Evolutionary conservation across 1,139 yeast genomes (phyloP).

Genomic region (Blastobotrys petasosporus): DNA sequence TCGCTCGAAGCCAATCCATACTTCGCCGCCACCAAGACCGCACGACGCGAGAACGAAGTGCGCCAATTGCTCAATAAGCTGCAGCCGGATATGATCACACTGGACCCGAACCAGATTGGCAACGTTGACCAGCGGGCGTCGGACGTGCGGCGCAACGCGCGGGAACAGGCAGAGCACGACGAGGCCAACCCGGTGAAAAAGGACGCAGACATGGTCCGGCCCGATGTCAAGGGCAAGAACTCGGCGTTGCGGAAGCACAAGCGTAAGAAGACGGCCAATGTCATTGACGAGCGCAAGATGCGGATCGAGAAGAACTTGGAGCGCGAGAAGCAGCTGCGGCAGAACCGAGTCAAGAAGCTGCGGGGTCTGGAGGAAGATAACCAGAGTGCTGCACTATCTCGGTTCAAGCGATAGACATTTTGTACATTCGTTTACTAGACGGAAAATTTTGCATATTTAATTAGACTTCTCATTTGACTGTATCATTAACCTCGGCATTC

Average conservation of each 20-base stretch:
- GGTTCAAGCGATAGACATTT: slow-evolving; percentile 22
- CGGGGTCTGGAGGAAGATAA: slow-evolving; percentile 21
- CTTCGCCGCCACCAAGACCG: slow-evolving; percentile 68
- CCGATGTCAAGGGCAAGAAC: slow-evolving; percentile 65
- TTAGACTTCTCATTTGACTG: not conserved
- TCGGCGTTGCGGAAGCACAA: slow-evolving; percentile 75
- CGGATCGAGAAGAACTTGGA: slow-evolving; percentile 73
- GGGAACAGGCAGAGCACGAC: slow-evolving; percentile 35
- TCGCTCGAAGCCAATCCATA: slow-evolving; percentile 90
- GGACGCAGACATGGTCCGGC: slow-evolving; percentile 36
- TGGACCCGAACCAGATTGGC: slow-evolving; percentile 88
- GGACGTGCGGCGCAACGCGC: slow-evolving; percentile 55
- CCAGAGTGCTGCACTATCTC: slow-evolving; percentile 30
- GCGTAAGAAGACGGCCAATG: slow-evolving; percentile 81
- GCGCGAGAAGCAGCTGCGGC: slow-evolving; percentile 69
- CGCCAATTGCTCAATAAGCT: slow-evolving; percentile 79
- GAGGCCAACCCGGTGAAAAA: slow-evolving; percentile 32
- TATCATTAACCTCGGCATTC: not conserved
- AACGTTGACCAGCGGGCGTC: slow-evolving; percentile 69
- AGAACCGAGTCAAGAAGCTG: slow-evolving; percentile 34
- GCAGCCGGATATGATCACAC: slow-evolving; percentile 84
- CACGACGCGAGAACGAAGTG: slow-evolving; percentile 91
- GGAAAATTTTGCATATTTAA: too few species aligned
- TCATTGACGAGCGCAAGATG: slow-evolving; percentile 79
- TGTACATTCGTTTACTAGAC: too few species aligned